Percentiles rank a stretch among this genome's conserved stretches.
These are phyloP conservation scores for Rosellinia necatrix DNA, from an alignment of 2,329 filamentous ascomycete species.

Conservation along the genomic window DNA sequence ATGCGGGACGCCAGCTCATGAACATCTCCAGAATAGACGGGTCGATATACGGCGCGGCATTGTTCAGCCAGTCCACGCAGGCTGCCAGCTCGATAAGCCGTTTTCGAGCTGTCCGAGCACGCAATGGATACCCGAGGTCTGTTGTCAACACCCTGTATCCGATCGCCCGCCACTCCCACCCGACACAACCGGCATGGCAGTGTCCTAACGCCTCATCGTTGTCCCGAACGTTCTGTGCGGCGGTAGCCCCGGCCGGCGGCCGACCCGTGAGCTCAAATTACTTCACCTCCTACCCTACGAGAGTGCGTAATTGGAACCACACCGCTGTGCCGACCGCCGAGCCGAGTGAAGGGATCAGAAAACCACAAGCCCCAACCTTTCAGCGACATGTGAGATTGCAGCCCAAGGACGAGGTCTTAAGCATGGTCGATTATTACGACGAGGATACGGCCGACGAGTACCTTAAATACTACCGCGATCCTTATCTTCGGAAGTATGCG, in stretches of 20 bases:
- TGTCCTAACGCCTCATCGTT: not conserved
- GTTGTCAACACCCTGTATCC: slow-evolving; percentile 13
- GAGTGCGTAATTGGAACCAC: slow-evolving; percentile 32
- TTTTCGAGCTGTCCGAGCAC: slow-evolving; percentile 21
- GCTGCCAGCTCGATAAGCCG: slow-evolving; percentile 31
- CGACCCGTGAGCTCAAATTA: slow-evolving; percentile 29
- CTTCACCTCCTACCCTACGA: slow-evolving; percentile 30
- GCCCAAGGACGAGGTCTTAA: slow-evolving; percentile 53
- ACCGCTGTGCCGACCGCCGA: slow-evolving; percentile 19
- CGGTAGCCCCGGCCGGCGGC: slow-evolving; percentile 29
- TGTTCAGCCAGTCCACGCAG: slow-evolving; percentile 51
- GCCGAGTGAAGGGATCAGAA: not conserved
- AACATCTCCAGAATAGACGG: slow-evolving; percentile 63
- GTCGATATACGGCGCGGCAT: slow-evolving; percentile 62
- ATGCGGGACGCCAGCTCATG: slow-evolving; percentile 58
- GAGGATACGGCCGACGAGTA: slow-evolving; percentile 57
- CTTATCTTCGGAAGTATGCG: slow-evolving; percentile 59
- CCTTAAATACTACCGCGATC: slow-evolving; percentile 56
- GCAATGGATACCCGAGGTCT: slow-evolving; percentile 18
- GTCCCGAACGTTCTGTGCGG: slow-evolving; percentile 27
- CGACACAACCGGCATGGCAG: slow-evolving; percentile 4
- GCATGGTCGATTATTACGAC: slow-evolving; percentile 56
- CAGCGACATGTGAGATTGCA: not conserved
- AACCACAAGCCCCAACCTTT: not conserved
- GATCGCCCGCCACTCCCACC: slow-evolving; percentile 6